Conservation (phyloP, 2,329 filamentous ascomycete species). For the Aspergillus chevalieri region DNA sequence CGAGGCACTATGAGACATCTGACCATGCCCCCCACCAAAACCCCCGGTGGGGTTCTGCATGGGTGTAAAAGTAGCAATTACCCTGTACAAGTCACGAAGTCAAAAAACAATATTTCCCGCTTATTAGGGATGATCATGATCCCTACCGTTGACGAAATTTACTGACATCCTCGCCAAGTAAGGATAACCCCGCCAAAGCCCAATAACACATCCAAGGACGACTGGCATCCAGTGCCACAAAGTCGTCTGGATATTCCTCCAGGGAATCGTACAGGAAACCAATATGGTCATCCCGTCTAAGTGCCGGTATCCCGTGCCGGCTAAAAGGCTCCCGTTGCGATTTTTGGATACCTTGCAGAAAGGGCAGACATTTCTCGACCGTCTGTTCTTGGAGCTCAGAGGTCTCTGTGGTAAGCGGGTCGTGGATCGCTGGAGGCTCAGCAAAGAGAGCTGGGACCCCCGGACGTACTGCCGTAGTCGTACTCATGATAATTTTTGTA, state of each 20-base stretch:
- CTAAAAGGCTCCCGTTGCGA: conserved; percentile 55
- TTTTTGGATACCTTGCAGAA: conserved; percentile 49
- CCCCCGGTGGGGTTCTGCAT: conserved; percentile 80
- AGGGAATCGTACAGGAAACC: conserved; percentile 45
- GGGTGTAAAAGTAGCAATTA: conserved; percentile 67
- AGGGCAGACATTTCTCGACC: conserved; percentile 61
- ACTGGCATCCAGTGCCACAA: conserved; percentile 73
- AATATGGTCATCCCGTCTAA: conserved; percentile 58
- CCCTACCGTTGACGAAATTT: conserved; percentile 58
- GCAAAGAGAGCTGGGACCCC: conserved; percentile 36
- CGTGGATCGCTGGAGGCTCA: conserved; percentile 55
- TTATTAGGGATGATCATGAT: neutral
- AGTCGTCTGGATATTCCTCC: conserved; percentile 60
- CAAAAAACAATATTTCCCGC: neutral
- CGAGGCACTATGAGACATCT: conserved; percentile 79
- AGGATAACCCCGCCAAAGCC: conserved; percentile 68
- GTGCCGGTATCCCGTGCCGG: conserved; percentile 63
- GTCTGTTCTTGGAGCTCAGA: conserved; percentile 64
- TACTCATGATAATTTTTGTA: conserved; percentile 1
- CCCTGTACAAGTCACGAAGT: conserved; percentile 29
- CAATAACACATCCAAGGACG: conserved; percentile 94
- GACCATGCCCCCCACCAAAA: conserved; percentile 90
- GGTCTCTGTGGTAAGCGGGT: conserved; percentile 61
- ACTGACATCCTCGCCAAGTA: conserved; percentile 68
- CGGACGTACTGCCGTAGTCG: conserved; percentile 9